Evolutionary conservation across 805 yeast species (phyloP), one percentile per base, ranked within the genome.

Genomic region (Saccharomycopsis vini): DNA sequence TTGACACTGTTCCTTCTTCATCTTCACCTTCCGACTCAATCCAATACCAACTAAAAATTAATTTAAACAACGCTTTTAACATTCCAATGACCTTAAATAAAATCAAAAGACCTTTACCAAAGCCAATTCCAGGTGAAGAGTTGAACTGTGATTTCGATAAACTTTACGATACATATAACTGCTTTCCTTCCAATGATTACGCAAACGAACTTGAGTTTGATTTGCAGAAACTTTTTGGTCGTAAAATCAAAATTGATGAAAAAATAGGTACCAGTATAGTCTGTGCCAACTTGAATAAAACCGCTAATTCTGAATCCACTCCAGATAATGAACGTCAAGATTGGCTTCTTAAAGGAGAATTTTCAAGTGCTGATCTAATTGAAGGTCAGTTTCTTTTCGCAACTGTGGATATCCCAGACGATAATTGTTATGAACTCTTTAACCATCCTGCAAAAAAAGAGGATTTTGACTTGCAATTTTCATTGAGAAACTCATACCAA

Each of bases 101-200:
- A 52, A 67, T 69, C 45, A 59, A 61, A 24, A 76, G 73, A 44
- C 87, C 87, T 1, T 80, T 89, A 46, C 95, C 96, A 2, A 81
- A 74, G 51, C 97, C 97, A 1, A 64, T 72, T 0, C 73, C 81
- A 0, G 85, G 83, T 6, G 75, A 75, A 2, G 68, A 75, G n/a
- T 66, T 90, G 43, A 68, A 78, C 36, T 90, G 98, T 63, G 95
- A 89, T 58, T 54, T 61, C 0, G 53, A 71, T 3, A 87, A 83
- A 56, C 59, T 61, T 46, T 52, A 58, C 43, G 81, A 78, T 52
- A 63, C 64, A 1, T 84, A 74, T 67, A 76, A 75, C 48, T 90
- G 98, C 58, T 86, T 86, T 64, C 96, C 97, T 2, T 56, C 76
- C 5, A 74, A 76, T 10, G 81, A 77, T 39, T 63, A 66, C 22